Base-by-base conservation (phyloP, 2,329 filamentous ascomycete species). In the Whalleya microplaca region DNA sequence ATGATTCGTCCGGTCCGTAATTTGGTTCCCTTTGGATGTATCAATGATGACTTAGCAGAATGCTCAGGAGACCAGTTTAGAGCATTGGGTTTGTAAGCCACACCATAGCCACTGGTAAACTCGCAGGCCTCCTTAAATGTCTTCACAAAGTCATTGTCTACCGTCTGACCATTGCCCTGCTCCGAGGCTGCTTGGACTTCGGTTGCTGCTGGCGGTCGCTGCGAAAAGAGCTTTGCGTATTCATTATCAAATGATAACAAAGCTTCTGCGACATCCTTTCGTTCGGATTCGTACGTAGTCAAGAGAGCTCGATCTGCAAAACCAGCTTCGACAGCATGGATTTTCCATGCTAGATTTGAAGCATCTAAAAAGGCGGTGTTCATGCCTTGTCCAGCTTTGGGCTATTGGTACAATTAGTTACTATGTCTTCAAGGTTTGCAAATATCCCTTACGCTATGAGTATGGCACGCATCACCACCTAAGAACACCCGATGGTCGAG, bases 281-380 rank as follows among this genome's bases (percentile, higher is more conserved):
- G 88, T 75, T 97, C 93, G 2, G 83, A 81, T 75, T 97, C 91
- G 72, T 97, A 98, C 0, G 93, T 95, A 59, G 87, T 84, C 48
- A 98, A 82, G 18, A 95, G 80, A 2, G 84, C 84, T 58, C 90
- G 88, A 27, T 86, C 77, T 1, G 92, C 91, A 64, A 96, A 91
- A 12, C 92, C 92, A 21, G 83, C 81, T 71, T 96, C 92, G 9
- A 97, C 94, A 37, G 90, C 87, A 71, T 96, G 93, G 49, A 97
- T 90, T 78, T 98, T 98, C 93, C 93, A 98, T 7, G 93, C 93
- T 41, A 98, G 80, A 73, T 97, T 98, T 58, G 92, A 84, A 0
- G 92, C 92, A 64, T 94, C 89, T 49, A 90, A 78, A 75, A 92
- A 91, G 2, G 88, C 88, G 0, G 89, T 89, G 68, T 92, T 92